These are phyloP conservation scores for Amaranthus palmeri DNA, from an alignment of 148 eudicot species.

Conservation along the genomic window DNA sequence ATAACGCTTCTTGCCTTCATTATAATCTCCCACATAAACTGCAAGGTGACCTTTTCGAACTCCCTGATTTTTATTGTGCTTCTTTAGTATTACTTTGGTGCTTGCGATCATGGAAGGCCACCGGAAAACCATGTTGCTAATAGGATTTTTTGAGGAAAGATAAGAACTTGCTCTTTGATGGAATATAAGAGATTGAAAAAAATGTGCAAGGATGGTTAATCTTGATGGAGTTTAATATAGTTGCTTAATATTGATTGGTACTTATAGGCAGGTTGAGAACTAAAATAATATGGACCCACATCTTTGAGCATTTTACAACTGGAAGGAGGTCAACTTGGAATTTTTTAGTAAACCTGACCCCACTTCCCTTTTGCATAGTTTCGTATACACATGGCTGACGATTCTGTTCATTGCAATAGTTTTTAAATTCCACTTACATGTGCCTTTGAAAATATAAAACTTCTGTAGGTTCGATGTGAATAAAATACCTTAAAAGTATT, in stretches of 20 bases:
- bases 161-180: not conserved
- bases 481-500: conserved; percentile 8
- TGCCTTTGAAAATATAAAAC: conserved; percentile 11
- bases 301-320: conserved; percentile 8
- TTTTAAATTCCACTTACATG: conserved; percentile 11
- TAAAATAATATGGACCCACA: not conserved
- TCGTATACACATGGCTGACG: conserved; percentile 13
- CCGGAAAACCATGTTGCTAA: conserved; percentile 15
- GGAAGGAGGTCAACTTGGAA: conserved; percentile 9
- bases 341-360: conserved; percentile 9
- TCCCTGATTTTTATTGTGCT: conserved; percentile 19
- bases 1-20: conserved; percentile 38
- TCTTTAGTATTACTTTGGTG: conserved; percentile 21
- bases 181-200: not conserved
- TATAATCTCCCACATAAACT: conserved; percentile 48
- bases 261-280: conserved; percentile 11
- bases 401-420: conserved; percentile 1
- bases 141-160: not conserved
- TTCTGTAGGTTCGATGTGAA: conserved; percentile 6
- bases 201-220: not conserved
- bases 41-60: conserved; percentile 58
- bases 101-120: conserved; percentile 23
- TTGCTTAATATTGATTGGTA: conserved; percentile 10
- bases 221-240: conserved; percentile 16
- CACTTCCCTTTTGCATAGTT: not conserved